Evolutionary conservation across 805 yeast species (phyloP).

Genomic region (Ogataea henricii): DNA sequence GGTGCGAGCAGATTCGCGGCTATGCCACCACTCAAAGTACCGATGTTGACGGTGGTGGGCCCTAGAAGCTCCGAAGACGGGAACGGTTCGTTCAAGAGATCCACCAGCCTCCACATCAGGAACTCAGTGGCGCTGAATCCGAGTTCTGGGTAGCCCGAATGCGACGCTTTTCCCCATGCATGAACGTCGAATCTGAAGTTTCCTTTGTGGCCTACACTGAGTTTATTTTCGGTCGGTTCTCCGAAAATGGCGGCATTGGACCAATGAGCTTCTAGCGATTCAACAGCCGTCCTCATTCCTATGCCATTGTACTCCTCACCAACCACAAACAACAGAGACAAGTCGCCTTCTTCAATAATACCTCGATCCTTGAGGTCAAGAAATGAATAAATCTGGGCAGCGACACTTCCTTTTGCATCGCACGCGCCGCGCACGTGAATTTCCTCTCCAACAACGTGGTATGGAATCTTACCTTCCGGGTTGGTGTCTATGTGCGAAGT

Average conservation of each 20-base stretch:
- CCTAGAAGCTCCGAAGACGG: slow-evolving; percentile 56
- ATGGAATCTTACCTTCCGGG: slow-evolving; percentile 30
- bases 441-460: slow-evolving; percentile 37
- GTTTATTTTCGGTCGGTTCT: slow-evolving; percentile 64
- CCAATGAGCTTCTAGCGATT: slow-evolving; percentile 35
- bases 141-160: slow-evolving; percentile 63
- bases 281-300: slow-evolving; percentile 52
- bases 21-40: slow-evolving; percentile 54
- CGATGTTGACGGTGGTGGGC: slow-evolving; percentile 58
- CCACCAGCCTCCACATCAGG: slow-evolving; percentile 45
- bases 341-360: slow-evolving; percentile 50
- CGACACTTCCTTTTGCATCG: slow-evolving; percentile 65
- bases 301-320: slow-evolving; percentile 63
- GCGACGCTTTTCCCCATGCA: slow-evolving; percentile 55
- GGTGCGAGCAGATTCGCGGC: slow-evolving; percentile 64
- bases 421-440: slow-evolving; percentile 63
- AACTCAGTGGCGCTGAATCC: slow-evolving; percentile 59
- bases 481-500: slow-evolving; percentile 53
- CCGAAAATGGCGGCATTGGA: slow-evolving; percentile 66
- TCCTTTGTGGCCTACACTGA: slow-evolving; percentile 70
- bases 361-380: slow-evolving; percentile 41
- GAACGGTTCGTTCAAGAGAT: slow-evolving; percentile 40
- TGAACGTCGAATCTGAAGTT: slow-evolving; percentile 40
- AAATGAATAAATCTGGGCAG: slow-evolving; percentile 53
- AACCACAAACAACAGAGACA: slow-evolving; percentile 55